phyloP scores from a whole-genome alignment of 495 filamentous ascomycete species.

The Xylaria cubensis region DNA sequence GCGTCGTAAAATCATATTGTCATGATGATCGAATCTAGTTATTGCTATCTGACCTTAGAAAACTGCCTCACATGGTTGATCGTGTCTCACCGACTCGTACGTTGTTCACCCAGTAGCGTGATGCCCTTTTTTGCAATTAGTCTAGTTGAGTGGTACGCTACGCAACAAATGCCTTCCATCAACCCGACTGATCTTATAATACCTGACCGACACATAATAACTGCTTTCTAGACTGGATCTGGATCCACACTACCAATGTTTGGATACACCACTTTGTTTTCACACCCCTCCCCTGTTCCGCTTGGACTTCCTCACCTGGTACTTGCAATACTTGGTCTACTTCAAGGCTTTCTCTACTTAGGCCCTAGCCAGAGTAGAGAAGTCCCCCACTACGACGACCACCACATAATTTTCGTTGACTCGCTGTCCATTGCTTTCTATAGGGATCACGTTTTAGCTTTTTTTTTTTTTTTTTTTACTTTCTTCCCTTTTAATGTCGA shows the following conservation, averaged over 20 bases:
- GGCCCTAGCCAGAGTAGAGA: slow-evolving; percentile 31
- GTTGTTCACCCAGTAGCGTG: slow-evolving; percentile 30
- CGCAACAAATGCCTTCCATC: slow-evolving; percentile 43
- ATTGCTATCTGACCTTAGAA: slow-evolving; percentile 13
- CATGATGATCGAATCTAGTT: slow-evolving; percentile 8
- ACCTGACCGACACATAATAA: slow-evolving; percentile 38
- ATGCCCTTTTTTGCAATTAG: slow-evolving; percentile 27
- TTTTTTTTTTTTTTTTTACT: slow-evolving; percentile 29
- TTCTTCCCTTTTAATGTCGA: slow-evolving; percentile 37
- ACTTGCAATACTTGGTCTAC: slow-evolving; percentile 25
- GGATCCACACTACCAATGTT: slow-evolving; percentile 41
- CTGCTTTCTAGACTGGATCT: slow-evolving; percentile 36
- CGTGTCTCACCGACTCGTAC: slow-evolving; percentile 32
- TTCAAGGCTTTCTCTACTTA: slow-evolving; percentile 30
- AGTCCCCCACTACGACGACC: slow-evolving; percentile 36
- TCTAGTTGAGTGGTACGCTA: slow-evolving; percentile 30
- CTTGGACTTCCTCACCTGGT: slow-evolving; percentile 33
- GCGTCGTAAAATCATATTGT: slow-evolving; percentile 22
- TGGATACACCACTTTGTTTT: slow-evolving; percentile 33
- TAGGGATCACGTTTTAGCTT: slow-evolving; percentile 39
- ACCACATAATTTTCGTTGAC: slow-evolving; percentile 35
- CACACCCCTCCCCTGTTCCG: slow-evolving; percentile 41
- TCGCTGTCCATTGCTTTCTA: slow-evolving; percentile 36
- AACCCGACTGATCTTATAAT: slow-evolving; percentile 41
- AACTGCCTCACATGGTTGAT: slow-evolving; percentile 22